phyloP scores from a whole-genome alignment of 768 basidiomycete species.

The Coprinellus micaceus region DNA sequence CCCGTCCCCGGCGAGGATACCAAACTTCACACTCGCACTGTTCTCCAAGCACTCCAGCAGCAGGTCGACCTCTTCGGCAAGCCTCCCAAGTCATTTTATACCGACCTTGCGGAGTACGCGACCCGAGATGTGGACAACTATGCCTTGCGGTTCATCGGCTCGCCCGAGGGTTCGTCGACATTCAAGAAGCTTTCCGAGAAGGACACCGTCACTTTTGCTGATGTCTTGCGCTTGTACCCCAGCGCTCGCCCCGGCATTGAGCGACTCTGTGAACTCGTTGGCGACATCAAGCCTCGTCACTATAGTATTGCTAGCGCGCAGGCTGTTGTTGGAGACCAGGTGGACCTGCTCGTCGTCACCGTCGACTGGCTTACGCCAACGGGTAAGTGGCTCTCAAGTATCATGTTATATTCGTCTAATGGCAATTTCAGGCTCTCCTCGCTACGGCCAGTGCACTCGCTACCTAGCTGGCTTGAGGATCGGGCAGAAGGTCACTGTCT shows the following conservation, averaged over 20 bases:
- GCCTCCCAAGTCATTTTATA: slow-evolving; percentile 94
- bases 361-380: slow-evolving; percentile 89
- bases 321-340: slow-evolving; percentile 89
- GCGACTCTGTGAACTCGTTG: slow-evolving; percentile 81
- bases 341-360: slow-evolving; percentile 93
- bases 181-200: slow-evolving; percentile 96
- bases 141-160: slow-evolving; percentile 86
- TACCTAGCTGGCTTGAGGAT: slow-evolving; percentile 82
- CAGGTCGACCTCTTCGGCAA: slow-evolving; percentile 95
- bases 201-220: slow-evolving; percentile 91
- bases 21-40: slow-evolving; percentile 86
- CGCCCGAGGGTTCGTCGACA: slow-evolving; percentile 83
- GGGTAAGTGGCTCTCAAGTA: slow-evolving; percentile 47
- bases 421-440: slow-evolving; percentile 50
- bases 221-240: slow-evolving; percentile 71
- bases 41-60: slow-evolving; percentile 93
- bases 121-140: slow-evolving; percentile 65
- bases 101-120: slow-evolving; percentile 78
- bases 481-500: slow-evolving; percentile 94
- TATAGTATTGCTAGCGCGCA: slow-evolving; percentile 98
- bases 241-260: slow-evolving; percentile 83
- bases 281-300: slow-evolving; percentile 95
- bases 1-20: slow-evolving; percentile 64
- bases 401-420: slow-evolving; percentile 6
- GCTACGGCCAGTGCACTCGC: slow-evolving; percentile 94